Evolutionary conservation across 768 basidiomycete species (phyloP).

Genomic region (Nevesoporus exiguus): DNA sequence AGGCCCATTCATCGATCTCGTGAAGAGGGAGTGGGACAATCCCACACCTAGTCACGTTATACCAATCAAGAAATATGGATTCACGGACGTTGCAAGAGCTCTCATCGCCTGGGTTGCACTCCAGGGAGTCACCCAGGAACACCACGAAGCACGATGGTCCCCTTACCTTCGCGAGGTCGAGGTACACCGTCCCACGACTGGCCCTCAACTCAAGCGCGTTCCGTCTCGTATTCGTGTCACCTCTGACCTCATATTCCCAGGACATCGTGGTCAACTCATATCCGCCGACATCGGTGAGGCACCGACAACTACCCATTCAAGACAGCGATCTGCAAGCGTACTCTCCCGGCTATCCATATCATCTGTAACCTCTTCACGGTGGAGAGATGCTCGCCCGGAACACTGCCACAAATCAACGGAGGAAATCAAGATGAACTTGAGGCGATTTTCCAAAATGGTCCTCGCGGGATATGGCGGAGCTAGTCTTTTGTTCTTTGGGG

Average conservation of each 20-base stretch:
- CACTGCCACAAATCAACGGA: conserved; percentile 33
- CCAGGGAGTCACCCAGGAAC: conserved; percentile 78
- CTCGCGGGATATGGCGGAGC: conserved; percentile 85
- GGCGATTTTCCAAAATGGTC: conserved; percentile 78
- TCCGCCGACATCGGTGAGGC: conserved; percentile 78
- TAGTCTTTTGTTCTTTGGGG: conserved; percentile 76
- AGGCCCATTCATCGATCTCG: conserved; percentile 73
- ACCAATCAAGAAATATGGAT: conserved; percentile 58
- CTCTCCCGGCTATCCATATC: conserved; percentile 27
- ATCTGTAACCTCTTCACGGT: conserved; percentile 25
- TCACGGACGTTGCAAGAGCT: conserved; percentile 64
- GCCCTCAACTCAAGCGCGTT: conserved; percentile 31
- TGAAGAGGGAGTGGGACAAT: conserved; percentile 72
- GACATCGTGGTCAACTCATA: conserved; percentile 66
- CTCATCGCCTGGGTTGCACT: conserved; percentile 78
- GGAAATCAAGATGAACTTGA: conserved; percentile 66
- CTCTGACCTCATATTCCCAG: conserved; percentile 67
- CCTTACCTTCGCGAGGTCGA: conserved; percentile 62
- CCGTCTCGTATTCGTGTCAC: conserved; percentile 68
- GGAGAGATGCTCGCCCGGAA: conserved; percentile 25
- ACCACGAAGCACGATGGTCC: conserved; percentile 73
- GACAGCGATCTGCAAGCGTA: conserved; percentile 28
- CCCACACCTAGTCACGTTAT: conserved; percentile 48
- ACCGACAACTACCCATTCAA: conserved; percentile 29
- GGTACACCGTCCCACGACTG: conserved; percentile 45